Evolutionary conservation across 441 rosid species (phyloP), one percentile per base, ranked within the genome.

Genomic region (Erodium moschatum): DNA sequence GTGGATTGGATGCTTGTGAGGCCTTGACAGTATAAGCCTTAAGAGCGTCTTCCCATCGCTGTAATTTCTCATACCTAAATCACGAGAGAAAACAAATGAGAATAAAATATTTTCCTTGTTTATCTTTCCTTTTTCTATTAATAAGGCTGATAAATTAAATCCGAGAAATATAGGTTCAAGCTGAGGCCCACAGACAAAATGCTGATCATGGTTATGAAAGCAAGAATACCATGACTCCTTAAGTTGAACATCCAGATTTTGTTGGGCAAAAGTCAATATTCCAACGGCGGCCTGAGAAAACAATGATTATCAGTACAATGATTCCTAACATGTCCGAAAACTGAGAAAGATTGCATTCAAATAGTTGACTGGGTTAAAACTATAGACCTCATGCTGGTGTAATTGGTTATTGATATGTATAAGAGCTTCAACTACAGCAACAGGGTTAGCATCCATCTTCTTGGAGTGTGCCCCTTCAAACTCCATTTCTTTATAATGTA

Each of bases 401-500:
- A 96, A 80, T 82, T 96, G 99, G 77, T 91, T 96, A 82, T 96
- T 96, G 82, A 92, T 92, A 80, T 92, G 98, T 79, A 96, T 96
- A 69, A 96, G 97, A 74, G 87, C 94, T 86, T 96, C 99, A 31
- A 96, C 98, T 44, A 92, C 94, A 83, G 97, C 89, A 82, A 90
- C 97, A 65, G 98, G 98, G 80, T 88, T 90, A 44, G 92, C 97
- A 83, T 92, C 99, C 96, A 87, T 91, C 88, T 84, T 87, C 77
- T 85, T 89, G 31, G 96, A 83, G 70, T 79, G 80, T 68, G 97
- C 91, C 84, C 97, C 97, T 85, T 90, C 98, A 77, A 96, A 96
- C 85, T 87, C 97, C 97, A 96, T 91, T 85, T 96, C 99, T 86
- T 96, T 96, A 84, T 96, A 96, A 80, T 96, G 99, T 80, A 92